Percentiles rank a stretch among this genome's conserved stretches.
These are phyloP conservation scores for Asterophora lycoperdoides DNA, from an alignment of 768 basidiomycete genomes.

Conservation along the genomic window DNA sequence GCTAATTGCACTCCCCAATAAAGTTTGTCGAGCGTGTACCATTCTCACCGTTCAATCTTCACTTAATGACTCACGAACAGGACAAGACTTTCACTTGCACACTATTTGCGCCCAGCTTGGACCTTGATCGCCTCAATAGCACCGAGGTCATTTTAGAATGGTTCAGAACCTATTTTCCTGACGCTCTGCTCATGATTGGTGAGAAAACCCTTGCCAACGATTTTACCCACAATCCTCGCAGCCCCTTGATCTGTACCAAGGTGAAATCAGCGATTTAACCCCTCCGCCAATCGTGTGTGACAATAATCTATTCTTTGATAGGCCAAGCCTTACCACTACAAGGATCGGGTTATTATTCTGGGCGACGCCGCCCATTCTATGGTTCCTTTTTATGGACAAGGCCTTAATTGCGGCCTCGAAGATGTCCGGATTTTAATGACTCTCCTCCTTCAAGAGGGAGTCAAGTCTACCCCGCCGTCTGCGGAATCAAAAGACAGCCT, in stretches of 20 bases:
- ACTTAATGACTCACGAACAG: conserved; percentile 40
- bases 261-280: conserved; percentile 42
- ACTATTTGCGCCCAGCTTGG: conserved; percentile 80
- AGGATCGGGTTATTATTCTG: conserved; percentile 80
- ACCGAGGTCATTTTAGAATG: conserved; percentile 58
- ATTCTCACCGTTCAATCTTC: conserved; percentile 18
- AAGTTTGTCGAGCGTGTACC: conserved; percentile 49
- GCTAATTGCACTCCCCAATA: conserved; percentile 97
- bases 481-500: conserved; percentile 31
- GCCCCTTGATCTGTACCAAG: conserved; percentile 88
- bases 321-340: conserved; percentile 88
- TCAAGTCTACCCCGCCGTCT: conserved; percentile 44
- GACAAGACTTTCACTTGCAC: conserved; percentile 98
- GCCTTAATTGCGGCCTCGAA: conserved; percentile 95
- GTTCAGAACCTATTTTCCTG: conserved; percentile 84
- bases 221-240: conserved; percentile 82
- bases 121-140: conserved; percentile 64
- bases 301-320: conserved; percentile 30
- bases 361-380: conserved; percentile 97
- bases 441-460: conserved; percentile 66
- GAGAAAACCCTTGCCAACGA: conserved; percentile 71
- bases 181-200: conserved; percentile 84
- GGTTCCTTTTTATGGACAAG: conserved; percentile 99
- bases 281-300: conserved; percentile 19
- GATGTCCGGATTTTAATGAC: conserved; percentile 88